phyloP scores from a whole-genome alignment of 2,329 filamentous ascomycete genomes.

The Plenodomus tracheiphilus region DNA sequence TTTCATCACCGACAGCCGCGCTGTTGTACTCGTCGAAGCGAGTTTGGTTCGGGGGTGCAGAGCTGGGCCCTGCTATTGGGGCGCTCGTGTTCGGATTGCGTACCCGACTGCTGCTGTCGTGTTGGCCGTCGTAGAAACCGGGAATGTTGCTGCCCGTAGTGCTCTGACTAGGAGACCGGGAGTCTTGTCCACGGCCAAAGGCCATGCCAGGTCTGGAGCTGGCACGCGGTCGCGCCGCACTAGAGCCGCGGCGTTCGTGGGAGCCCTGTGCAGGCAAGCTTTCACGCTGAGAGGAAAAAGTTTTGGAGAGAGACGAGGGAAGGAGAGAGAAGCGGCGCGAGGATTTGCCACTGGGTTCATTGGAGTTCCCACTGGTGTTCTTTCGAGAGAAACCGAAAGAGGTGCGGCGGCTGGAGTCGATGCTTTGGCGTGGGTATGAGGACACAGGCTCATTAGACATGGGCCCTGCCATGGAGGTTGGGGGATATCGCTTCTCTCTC shows the following conservation, averaged over 20 bases:
- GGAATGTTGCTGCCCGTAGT: slow-evolving; percentile 50
- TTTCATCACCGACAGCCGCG: slow-evolving; percentile 39
- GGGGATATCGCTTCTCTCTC: slow-evolving; percentile 76
- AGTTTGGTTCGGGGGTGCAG: slow-evolving; percentile 42
- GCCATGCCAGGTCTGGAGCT: slow-evolving; percentile 45
- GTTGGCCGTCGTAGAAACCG: slow-evolving; percentile 47
- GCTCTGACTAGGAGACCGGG: slow-evolving; percentile 50
- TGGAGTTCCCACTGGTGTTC: slow-evolving; percentile 42
- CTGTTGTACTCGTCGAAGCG: slow-evolving; percentile 36
- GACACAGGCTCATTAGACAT: slow-evolving; percentile 60
- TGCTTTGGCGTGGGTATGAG: slow-evolving; percentile 48
- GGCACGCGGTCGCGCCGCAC: slow-evolving; percentile 29
- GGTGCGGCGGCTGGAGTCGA: slow-evolving; percentile 52
- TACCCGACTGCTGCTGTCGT: slow-evolving; percentile 34
- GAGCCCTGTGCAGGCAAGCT: slow-evolving; percentile 34
- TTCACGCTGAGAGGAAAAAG: slow-evolving; percentile 46
- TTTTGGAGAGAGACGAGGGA: slow-evolving; percentile 53
- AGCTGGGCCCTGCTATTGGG: slow-evolving; percentile 28
- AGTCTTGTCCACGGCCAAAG: slow-evolving; percentile 48
- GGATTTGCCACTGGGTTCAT: slow-evolving; percentile 42
- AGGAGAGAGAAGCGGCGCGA: slow-evolving; percentile 56
- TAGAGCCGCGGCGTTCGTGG: slow-evolving; percentile 41
- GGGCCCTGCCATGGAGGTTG: slow-evolving; percentile 83
- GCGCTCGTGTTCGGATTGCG: slow-evolving; percentile 12
- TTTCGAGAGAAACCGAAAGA: slow-evolving; percentile 56